These are phyloP conservation scores for Mucor piriformis DNA, from an alignment of 371 early-diverging fungal genomes.

Conservation along the genomic window DNA sequence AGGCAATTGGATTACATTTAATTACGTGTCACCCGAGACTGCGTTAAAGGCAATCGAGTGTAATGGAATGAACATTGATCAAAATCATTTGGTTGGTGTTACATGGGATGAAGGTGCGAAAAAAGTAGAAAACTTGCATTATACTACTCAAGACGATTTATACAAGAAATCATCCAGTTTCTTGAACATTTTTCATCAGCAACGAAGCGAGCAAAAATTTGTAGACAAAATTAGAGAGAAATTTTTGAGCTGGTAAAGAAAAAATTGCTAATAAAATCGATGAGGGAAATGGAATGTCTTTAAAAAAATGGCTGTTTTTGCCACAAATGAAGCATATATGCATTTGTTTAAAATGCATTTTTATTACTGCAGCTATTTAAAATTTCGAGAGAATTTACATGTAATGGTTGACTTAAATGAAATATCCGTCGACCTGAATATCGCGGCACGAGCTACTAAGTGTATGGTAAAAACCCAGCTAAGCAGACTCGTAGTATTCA, in stretches of 20 bases:
- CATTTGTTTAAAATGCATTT: too few relatives aligned
- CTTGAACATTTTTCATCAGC: background rate
- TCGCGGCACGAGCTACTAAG: too few relatives aligned
- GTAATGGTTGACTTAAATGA: too few relatives aligned
- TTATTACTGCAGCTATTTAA: too few relatives aligned
- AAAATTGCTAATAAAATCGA: too few relatives aligned
- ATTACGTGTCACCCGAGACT: conserved; percentile 26
- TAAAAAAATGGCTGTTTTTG: too few relatives aligned
- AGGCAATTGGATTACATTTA: conserved; percentile 44
- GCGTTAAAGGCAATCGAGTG: conserved; percentile 34
- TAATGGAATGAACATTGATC: conserved; percentile 34
- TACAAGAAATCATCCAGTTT: background rate
- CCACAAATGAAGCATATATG: too few relatives aligned
- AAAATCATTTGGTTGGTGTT: conserved; percentile 26
- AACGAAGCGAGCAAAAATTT: background rate
- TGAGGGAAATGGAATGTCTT: too few relatives aligned
- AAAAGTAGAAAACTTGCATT: conserved; percentile 1
- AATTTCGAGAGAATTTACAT: too few relatives aligned
- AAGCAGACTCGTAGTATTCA: too few relatives aligned
- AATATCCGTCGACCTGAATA: too few relatives aligned
- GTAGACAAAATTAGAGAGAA: background rate
- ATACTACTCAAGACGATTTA: background rate
- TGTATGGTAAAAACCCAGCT: too few relatives aligned
- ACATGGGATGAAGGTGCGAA: conserved; percentile 11
- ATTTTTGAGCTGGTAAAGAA: background rate